Percentiles rank a stretch among this genome's conserved stretches.
These are phyloP conservation scores for Aspergillus indologenus DNA, from an alignment of 495 filamentous ascomycete genomes.

Conservation along the genomic window DNA sequence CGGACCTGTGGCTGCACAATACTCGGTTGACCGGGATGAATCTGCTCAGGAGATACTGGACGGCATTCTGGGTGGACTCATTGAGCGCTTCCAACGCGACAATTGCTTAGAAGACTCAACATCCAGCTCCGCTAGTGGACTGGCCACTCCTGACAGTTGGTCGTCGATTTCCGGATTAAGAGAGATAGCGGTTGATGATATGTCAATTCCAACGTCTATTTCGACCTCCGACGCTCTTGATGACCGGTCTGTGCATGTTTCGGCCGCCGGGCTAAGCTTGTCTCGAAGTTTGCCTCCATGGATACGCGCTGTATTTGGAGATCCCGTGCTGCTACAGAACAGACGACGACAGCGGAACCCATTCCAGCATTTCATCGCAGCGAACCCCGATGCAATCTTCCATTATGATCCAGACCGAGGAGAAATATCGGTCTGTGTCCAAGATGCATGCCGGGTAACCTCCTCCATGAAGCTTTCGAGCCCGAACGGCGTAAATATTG, in stretches of 20 bases:
- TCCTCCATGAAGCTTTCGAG: slow-evolving; percentile 9
- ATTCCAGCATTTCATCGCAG: slow-evolving; percentile 9
- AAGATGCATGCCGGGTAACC: background rate
- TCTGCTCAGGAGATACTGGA: slow-evolving; percentile 32
- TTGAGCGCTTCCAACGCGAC: slow-evolving; percentile 18
- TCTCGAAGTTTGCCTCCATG: slow-evolving; percentile 8
- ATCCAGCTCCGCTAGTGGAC: slow-evolving; percentile 3
- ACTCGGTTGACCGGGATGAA: slow-evolving; percentile 26
- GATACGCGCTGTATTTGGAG: slow-evolving; percentile 14
- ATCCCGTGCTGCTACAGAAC: slow-evolving; percentile 10
- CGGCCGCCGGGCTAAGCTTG: background rate
- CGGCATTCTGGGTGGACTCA: slow-evolving; percentile 18
- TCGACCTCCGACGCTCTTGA: slow-evolving; percentile 13
- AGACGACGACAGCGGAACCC: slow-evolving; percentile 15
- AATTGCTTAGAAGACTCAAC: background rate
- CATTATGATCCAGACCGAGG: slow-evolving; percentile 5
- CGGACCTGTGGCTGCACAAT: slow-evolving; percentile 38
- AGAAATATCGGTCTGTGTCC: slow-evolving; percentile 6
- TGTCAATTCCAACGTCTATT: slow-evolving; percentile 11
- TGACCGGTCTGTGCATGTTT: slow-evolving; percentile 9
- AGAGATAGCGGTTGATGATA: slow-evolving; percentile 10
- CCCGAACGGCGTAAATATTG: slow-evolving; percentile 13
- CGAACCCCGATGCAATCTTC: background rate
- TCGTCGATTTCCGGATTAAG: slow-evolving; percentile 10
- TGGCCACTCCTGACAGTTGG: slow-evolving; percentile 17